Evolutionary conservation across 2,329 filamentous ascomycete species (phyloP), one percentile per base, ranked within the genome.

Genomic region (Fusarium chaquense): DNA sequence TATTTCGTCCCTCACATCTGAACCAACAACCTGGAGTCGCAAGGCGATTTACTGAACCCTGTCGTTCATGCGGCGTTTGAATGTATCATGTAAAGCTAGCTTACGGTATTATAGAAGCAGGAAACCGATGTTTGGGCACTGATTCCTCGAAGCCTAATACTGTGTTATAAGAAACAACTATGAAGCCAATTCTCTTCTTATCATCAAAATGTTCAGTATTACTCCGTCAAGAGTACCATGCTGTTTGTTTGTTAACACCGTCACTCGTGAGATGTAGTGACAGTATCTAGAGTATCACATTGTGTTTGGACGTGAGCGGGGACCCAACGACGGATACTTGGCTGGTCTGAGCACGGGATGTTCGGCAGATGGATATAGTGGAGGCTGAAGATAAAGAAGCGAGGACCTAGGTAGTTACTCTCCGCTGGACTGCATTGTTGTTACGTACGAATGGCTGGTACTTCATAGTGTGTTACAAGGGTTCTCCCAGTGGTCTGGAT

Each of bases 381-480:
- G 53, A 56, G 58, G 54, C 24, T 30, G 12, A 46, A 58, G 54
- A 62, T 52, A 64, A 58, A 52, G 36, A 56, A 60, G 28, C 41
- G 53, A 60, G 53, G 54, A 52, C 36, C 40, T 40, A 20, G 20
- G 20, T 20, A 20, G 20, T 20, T 20, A 10, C 43, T 54, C 67
- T 69, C 65, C 65, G 61, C 66, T 54, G 38, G 22, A 54, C 33
- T 67, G 58, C 67, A 58, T 70, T 63, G 46, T 47, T 46, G 43
- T 70, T 70, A 70, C 67, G 67, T 70, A 70, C 58, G 41, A 57
- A 56, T 33, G 44, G 50, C 44, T 22, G 36, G 33, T 45, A 61
- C 28, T 30, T 30, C 10, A 10, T 30, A 30, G 28, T 11, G 62
- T 51, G 46, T 32, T 53, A 13, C 49, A 51, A 51, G 49, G 49